Conservation (phyloP, 805 yeast genomes). For the Metschnikowia amazonensis region DNA sequence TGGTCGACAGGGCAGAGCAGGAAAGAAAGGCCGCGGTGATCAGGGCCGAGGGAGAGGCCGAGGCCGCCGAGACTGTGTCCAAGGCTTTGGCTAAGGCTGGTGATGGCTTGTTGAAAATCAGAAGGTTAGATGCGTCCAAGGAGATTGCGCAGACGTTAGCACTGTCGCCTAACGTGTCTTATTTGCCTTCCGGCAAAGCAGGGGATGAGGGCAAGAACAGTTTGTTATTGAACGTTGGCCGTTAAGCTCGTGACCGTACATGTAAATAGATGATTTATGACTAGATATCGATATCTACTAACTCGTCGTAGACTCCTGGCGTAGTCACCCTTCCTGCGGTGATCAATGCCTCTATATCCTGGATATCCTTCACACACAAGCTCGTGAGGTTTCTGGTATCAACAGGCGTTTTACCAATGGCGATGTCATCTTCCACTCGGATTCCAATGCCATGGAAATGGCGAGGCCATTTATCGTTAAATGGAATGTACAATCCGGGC, state of each 20-base stretch:
- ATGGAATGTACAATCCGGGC: slow-evolving; percentile 92
- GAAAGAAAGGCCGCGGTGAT: slow-evolving; percentile 92
- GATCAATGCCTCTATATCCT: slow-evolving; percentile 72
- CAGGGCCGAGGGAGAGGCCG: slow-evolving; percentile 99
- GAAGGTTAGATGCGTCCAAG: slow-evolving; percentile 95
- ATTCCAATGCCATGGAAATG: slow-evolving; percentile 86
- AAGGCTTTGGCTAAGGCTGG: slow-evolving; percentile 92
- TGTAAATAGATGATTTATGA: slow-evolving; percentile 13
- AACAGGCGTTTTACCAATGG: slow-evolving; percentile 58
- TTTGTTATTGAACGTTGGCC: slow-evolving; percentile 65
- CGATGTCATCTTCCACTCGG: slow-evolving; percentile 91
- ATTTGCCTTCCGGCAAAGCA: slow-evolving; percentile 62
- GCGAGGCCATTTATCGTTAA: slow-evolving; percentile 66
- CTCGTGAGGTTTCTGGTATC: slow-evolving; percentile 58
- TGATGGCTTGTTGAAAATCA: slow-evolving; percentile 87
- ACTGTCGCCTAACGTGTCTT: slow-evolving; percentile 77
- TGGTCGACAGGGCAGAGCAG: slow-evolving; percentile 89
- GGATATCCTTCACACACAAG: slow-evolving; percentile 82
- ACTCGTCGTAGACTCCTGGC: slow-evolving; percentile 35
- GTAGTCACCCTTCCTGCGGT: slow-evolving; percentile 53
- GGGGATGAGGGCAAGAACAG: slow-evolving; percentile 46
- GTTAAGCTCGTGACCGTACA: slow-evolving; percentile 32
- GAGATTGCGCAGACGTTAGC: slow-evolving; percentile 91
- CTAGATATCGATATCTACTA: slow-evolving; percentile 25
- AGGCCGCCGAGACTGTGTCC: slow-evolving; percentile 92